Conservation (phyloP, 2,329 filamentous ascomycete genomes). For the Paramyrothecium roridum region DNA sequence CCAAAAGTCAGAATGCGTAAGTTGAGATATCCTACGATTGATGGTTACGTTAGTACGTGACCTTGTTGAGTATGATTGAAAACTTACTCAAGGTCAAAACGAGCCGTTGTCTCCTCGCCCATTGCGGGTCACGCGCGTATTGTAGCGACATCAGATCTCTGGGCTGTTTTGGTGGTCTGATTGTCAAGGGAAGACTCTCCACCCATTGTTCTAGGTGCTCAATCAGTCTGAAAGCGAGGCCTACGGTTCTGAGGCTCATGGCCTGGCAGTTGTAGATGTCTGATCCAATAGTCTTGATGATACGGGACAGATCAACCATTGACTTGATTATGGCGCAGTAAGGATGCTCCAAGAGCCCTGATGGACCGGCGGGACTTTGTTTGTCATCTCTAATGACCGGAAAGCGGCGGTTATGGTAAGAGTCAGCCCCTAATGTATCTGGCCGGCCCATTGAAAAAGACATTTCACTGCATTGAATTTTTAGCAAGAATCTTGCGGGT, state of each 20-base stretch:
- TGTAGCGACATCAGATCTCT: background rate
- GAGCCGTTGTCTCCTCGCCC: background rate
- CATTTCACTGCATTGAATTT: slow-evolving; percentile 30
- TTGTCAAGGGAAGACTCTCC: background rate
- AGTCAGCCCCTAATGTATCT: slow-evolving; percentile 43
- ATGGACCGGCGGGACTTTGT: background rate
- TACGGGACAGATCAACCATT: background rate
- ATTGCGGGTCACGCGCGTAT: background rate
- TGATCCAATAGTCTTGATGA: background rate
- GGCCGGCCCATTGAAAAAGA: slow-evolving; percentile 45
- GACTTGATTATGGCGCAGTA: background rate
- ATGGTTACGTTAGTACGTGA: background rate
- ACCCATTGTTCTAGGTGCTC: background rate
- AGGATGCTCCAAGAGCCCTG: background rate
- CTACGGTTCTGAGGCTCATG: background rate
- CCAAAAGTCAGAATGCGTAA: slow-evolving; percentile 21
- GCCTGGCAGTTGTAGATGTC: background rate
- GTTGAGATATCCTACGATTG: slow-evolving; percentile 18
- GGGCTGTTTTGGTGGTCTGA: background rate
- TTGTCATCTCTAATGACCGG: slow-evolving; percentile 11
- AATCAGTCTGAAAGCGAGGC: background rate
- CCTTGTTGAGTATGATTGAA: background rate
- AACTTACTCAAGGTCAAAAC: background rate
- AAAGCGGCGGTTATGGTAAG: slow-evolving; percentile 41
- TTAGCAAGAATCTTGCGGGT: background rate